Evolutionary conservation across 2,329 filamentous ascomycete species (phyloP).

Genomic region (Bimuria novae-zelandiae): DNA sequence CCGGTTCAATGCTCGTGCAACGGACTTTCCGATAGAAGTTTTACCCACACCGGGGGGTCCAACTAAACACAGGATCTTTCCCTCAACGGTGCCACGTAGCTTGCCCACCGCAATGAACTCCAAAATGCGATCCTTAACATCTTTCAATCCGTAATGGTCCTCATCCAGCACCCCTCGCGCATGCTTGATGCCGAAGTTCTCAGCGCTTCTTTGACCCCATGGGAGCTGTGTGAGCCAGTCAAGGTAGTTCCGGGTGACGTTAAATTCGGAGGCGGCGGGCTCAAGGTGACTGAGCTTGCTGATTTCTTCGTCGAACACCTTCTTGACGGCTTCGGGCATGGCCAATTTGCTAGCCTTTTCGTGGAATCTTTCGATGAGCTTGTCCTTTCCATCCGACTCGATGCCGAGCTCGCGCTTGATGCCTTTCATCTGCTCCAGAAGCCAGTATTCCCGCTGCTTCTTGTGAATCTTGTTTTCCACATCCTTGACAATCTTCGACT

Average conservation of each 20-base stretch:
- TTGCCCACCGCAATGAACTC: conserved; percentile 99
- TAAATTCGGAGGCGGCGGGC: conserved; percentile 95
- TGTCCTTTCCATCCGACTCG: conserved; percentile 97
- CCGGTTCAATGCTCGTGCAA: conserved; percentile 89
- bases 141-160: conserved; percentile 94
- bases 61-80: conserved; percentile 97
- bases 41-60: conserved; percentile 97
- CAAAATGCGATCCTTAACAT: conserved; percentile 96
- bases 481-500: conserved; percentile 97
- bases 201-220: conserved; percentile 92
- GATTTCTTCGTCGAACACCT: conserved; percentile 97
- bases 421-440: conserved; percentile 99
- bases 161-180: conserved; percentile 90
- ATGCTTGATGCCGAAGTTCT: conserved; percentile 95
- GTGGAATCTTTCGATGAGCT: conserved; percentile 95
- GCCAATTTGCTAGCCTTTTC: conserved; percentile 91
- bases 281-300: conserved; percentile 97
- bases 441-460: conserved; percentile 94
- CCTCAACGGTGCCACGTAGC: conserved; percentile 93
- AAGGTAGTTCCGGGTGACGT: conserved; percentile 96
- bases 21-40: conserved; percentile 98
- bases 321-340: conserved; percentile 95
- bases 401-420: conserved; percentile 94
- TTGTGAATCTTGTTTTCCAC: conserved; percentile 98
- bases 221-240: conserved; percentile 99